Evolutionary conservation across 2,329 filamentous ascomycete genomes (phyloP), one percentile per base, ranked within the genome.

Genomic region (Diaporthe aspalathi): DNA sequence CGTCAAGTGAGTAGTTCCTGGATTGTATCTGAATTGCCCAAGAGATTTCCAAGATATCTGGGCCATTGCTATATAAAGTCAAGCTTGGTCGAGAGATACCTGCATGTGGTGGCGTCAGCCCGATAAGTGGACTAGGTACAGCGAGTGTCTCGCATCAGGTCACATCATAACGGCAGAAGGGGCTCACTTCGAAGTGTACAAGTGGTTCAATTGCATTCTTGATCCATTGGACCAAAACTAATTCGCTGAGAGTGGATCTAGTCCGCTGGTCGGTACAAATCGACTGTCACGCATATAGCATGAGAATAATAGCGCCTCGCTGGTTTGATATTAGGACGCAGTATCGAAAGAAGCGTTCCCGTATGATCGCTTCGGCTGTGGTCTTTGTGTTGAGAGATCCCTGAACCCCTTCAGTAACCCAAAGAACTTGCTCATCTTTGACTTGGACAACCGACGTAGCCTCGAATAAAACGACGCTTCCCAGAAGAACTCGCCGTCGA

Each of bases 31-130:
- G 43, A 16, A 5, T 7, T 12, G 22, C 29, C 38, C 22, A 29
- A 43, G 49, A 40, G 32, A 40, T 38, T 14, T 24, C 20, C 57
- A 5, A 49, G 22, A 6, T n/a, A 56, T 35, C 45, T 22, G 35
- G 65, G 32, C 32, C 47, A 24, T 12, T 17, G 35, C 32, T 54
- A 3, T 62, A 17, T 27, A 35, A 24, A 40, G 66, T 53, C 52
- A 70, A 20, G 29, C 70, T 50, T 24, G 24, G 16, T 52, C 47
- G 7, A 50, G 20, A 35, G 50, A 14, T 17, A 22, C 66, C 16
- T 50, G 67, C 67, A 70, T 66, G 43, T 32, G 29, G 67, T 70
- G 56, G 66, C 35, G 53, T 24, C 27, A 24, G 57, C 57, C n/a
- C 57, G 43, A 29, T 43, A 5, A n/a, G 22, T 72, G 67, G 40